Conservation (phyloP, 139 green algal species). For the Gonium pectorale region DNA sequence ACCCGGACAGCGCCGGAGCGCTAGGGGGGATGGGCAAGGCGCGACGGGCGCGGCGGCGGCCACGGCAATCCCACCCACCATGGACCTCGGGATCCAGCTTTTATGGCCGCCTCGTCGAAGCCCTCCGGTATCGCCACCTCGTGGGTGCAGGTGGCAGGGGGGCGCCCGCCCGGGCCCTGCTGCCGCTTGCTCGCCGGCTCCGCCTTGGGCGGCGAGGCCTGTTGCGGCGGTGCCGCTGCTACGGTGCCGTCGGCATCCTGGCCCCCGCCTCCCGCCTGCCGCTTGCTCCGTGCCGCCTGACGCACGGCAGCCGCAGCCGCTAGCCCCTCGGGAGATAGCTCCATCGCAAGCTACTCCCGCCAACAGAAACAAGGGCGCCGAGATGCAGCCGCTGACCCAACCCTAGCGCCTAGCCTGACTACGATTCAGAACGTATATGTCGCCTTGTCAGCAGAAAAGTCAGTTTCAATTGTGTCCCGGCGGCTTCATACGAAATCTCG, state of each 20-base stretch:
- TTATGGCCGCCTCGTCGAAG: slow-evolving; percentile 59
- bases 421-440: too few relatives aligned
- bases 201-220: not conserved
- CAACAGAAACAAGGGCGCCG: too few relatives aligned
- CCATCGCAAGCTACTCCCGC: too few relatives aligned
- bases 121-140: slow-evolving; percentile 76
- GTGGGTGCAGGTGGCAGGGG: slow-evolving; percentile 64
- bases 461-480: too few relatives aligned
- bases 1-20: too few relatives aligned
- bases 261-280: slow-evolving; percentile 33
- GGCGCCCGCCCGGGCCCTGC: slow-evolving; percentile 37
- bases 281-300: slow-evolving; percentile 72
- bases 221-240: not conserved
- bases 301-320: slow-evolving; percentile 68
- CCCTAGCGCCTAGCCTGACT: too few relatives aligned
- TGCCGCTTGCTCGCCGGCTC: slow-evolving; percentile 21
- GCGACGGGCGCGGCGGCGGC: too few relatives aligned
- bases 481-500: too few relatives aligned
- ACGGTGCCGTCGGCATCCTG: not conserved
- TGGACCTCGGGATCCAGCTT: slow-evolving; percentile 59
- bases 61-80: slow-evolving; percentile 55
- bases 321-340: slow-evolving; percentile 54
- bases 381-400: too few relatives aligned
- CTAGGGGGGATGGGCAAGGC: too few relatives aligned
- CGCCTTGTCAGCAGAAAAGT: too few relatives aligned